Base-by-base conservation (phyloP, 129 eudicot species). In the Flaveria linearis region DNA sequence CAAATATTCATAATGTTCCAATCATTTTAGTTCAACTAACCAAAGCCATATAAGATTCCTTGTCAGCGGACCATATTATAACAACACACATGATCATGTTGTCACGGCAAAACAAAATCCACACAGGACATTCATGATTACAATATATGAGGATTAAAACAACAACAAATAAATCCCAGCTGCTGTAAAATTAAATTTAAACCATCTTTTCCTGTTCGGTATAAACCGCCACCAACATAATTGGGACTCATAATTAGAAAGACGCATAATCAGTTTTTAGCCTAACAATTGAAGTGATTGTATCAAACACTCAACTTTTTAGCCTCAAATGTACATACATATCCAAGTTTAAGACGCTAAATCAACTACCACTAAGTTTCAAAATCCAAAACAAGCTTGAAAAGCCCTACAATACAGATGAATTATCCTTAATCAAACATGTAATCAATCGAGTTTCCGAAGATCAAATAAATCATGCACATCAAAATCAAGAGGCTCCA, bases 221-320 rank as follows among this genome's bases (percentile, higher is more conserved):
- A 18, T 23, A 73, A 39, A 73, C 77, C 15, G 53, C 69, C 69
- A 74, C 58, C 58, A 74, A 61, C 78, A 74, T 60, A 43, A 11
- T 61, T 23, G 16, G 17, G 47, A 62, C 61, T 62, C 71, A 16
- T 17, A 61, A 25, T 26, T 25, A 2, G 67, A 61, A 26, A 25
- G 41, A 61, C 67, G 69, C 46, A 4, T 26, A 26, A 63, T 30
- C 41, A 30, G 12, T 30, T 63, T 12, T 63, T 63, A 63, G 28
- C 76, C 71, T 74, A 81, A 57, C 80, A 74, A 58, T 47, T 74
- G 22, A 58, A 74, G 56, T 26, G 46, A 73, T 73, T 56, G 14
- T 53, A 55, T 74, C 39, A 13, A 74, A 55, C 74, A 67, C 80
- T 66, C 62, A 56, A 74, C 10, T 17, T 55, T 49, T 65, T 9